Evolutionary conservation across 176 grass and related monocot genomes (phyloP).

Genomic region (Hordeum marinum): DNA sequence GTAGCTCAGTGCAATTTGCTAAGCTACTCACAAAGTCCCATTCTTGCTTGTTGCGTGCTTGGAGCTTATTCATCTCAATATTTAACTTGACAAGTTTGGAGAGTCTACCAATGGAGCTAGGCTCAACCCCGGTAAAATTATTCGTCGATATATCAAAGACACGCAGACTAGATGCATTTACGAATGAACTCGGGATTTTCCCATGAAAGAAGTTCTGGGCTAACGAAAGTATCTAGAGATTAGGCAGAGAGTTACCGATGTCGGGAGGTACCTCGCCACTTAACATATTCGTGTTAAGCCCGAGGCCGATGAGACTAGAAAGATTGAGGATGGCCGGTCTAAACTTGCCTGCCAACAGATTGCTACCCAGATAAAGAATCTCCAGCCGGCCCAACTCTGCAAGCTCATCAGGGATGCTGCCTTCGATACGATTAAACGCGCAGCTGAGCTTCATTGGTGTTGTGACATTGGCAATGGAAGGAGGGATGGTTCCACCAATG

Average conservation of each 20-base stretch:
- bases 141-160: not conserved
- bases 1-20: conserved; percentile 1
- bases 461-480: conserved; percentile 14
- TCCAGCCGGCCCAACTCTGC: not conserved
- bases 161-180: not conserved
- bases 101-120: conserved; percentile 7
- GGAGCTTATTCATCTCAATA: not conserved
- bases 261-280: not conserved
- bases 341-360: not conserved
- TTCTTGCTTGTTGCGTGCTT: not conserved
- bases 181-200: not conserved
- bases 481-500: not conserved
- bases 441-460: not conserved
- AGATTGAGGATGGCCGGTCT: not conserved
- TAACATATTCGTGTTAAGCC: not conserved
- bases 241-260: not conserved
- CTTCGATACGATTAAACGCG: not conserved
- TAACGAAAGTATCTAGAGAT: not conserved
- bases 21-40: conserved; percentile 26
- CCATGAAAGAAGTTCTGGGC: not conserved
- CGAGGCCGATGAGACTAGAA: not conserved
- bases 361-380: not conserved
- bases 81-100: not conserved
- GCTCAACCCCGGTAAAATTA: not conserved
- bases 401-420: conserved; percentile 4